Conservation (phyloP, 768 basidiomycete genomes). For the Leccinum subgranulosum region DNA sequence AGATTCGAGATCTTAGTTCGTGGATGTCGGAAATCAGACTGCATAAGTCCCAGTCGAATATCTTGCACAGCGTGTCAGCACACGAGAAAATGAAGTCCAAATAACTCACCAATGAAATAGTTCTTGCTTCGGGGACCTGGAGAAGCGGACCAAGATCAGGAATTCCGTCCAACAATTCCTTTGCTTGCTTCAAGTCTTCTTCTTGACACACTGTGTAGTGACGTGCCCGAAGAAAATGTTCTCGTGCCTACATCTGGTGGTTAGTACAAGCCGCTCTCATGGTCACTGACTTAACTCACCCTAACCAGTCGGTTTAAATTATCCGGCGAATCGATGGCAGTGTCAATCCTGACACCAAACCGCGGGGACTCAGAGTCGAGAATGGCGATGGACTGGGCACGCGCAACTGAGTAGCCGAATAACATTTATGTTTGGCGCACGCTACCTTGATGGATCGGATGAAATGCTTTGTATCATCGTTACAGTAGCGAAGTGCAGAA, state of each 20-base stretch:
- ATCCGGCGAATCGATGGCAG: not conserved
- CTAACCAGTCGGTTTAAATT: not conserved
- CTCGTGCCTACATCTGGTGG: slow-evolving; percentile 1
- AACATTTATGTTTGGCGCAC: not conserved
- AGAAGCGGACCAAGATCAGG: not conserved
- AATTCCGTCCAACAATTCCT: not conserved
- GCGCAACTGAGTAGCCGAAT: not conserved
- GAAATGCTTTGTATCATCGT: not conserved
- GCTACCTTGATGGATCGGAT: slow-evolving; percentile 9
- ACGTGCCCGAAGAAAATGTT: not conserved
- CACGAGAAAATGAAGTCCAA: not conserved
- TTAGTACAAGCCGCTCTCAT: not conserved
- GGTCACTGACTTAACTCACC: not conserved
- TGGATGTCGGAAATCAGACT: not conserved
- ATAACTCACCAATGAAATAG: slow-evolving; percentile 4
- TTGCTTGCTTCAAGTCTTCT: not conserved
- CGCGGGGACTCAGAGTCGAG: slow-evolving; percentile 3
- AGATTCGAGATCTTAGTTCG: not conserved
- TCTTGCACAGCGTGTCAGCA: slow-evolving; percentile 2
- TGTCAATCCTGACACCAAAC: not conserved
- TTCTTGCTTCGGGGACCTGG: not conserved
- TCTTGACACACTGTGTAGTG: not conserved
- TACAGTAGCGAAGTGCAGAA: not conserved
- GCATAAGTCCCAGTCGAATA: slow-evolving; percentile 11
- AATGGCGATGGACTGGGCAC: slow-evolving; percentile 1